Base-by-base conservation (phyloP, 352 stramenopile species). In the Globisporangium heterothallicum region DNA sequence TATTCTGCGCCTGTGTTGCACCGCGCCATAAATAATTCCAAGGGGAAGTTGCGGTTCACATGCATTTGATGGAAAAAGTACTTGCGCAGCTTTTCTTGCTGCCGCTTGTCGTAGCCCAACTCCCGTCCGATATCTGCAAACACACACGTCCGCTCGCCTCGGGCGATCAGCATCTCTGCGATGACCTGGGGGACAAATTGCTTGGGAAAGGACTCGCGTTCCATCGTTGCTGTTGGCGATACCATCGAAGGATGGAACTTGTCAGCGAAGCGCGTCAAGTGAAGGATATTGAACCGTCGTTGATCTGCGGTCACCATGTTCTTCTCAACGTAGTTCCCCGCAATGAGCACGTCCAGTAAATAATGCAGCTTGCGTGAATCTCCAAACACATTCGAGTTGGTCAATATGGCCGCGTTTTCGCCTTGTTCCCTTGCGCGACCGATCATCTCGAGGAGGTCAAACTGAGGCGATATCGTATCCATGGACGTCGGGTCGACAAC, bases 71-170 rank as follows among this genome's bases (percentile, higher is more conserved):
- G 75, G 10, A 85, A 78, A 42, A 94, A 91, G 63, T 81, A 87
- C 49, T 88, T 92, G 19, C 83, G 80, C 27, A 94, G 58, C 32
- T 86, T 84, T 47, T 92, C 80, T 50, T 94, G 83, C 13, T 85
- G 70, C 6, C 78, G 74, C 58, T 94, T 94, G 26, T 66, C 63
- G 34, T 83, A 87, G 6, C 78, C 80, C 27, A 94, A 61, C 34
- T 91, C 80, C n/a, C 80, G 79, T 1, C 78, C 83, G 49, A 94
- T 86, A 34, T 94, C 80, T n/a, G 83, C 78, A 61, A 94, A 87
- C 26, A 94, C 80, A 48, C 78, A 89, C 21, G 76, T 88, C 19
- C 62, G 58, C 52, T 89, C 74, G 24, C 76, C 74, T 45, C 80
- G 78, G 26, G 70, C 60, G n/a, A 62, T 61, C 38, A 94, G 62